A percentile compares a stretch with the other conserved stretches of the same genome.
Evolutionary conservation across 2,329 filamentous ascomycete genomes (phyloP).

Genomic region (Leptodontidium sp.): DNA sequence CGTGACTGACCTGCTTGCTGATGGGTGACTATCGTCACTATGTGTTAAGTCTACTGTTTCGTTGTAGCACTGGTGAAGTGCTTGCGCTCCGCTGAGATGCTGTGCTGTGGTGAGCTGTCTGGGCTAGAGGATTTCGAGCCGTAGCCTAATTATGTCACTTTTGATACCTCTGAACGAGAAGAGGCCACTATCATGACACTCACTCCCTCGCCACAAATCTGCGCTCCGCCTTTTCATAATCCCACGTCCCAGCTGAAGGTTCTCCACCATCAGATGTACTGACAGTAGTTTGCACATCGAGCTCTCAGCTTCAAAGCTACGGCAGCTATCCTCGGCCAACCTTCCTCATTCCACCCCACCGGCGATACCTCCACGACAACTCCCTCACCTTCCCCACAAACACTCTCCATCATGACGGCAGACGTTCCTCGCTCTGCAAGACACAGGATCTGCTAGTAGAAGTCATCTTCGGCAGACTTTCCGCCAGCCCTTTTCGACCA

Average conservation of each 20-base stretch:
- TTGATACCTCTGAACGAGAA: too few relatives aligned
- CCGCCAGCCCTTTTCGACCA: background rate
- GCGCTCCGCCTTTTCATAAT: too few relatives aligned
- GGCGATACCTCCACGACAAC: background rate
- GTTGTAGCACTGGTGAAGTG: background rate
- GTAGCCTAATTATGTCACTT: too few relatives aligned
- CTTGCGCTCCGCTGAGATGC: too few relatives aligned
- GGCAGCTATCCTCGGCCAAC: background rate
- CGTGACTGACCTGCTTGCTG: background rate
- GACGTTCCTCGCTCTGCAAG: background rate
- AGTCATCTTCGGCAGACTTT: background rate
- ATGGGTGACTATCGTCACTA: background rate
- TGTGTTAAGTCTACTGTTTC: background rate
- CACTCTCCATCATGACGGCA: background rate
- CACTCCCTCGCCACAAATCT: too few relatives aligned
- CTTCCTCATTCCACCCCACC: background rate
- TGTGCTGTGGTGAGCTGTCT: too few relatives aligned
- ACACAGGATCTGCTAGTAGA: background rate
- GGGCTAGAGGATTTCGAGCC: too few relatives aligned
- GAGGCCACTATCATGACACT: too few relatives aligned
- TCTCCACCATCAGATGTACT: background rate
- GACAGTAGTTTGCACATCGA: background rate
- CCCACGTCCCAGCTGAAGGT: background rate
- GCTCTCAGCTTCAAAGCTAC: background rate
- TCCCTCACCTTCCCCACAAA: background rate